phyloP scores from a whole-genome alignment of 371 early-diverging fungal species.

The Paraphysoderma sedebokerense region DNA sequence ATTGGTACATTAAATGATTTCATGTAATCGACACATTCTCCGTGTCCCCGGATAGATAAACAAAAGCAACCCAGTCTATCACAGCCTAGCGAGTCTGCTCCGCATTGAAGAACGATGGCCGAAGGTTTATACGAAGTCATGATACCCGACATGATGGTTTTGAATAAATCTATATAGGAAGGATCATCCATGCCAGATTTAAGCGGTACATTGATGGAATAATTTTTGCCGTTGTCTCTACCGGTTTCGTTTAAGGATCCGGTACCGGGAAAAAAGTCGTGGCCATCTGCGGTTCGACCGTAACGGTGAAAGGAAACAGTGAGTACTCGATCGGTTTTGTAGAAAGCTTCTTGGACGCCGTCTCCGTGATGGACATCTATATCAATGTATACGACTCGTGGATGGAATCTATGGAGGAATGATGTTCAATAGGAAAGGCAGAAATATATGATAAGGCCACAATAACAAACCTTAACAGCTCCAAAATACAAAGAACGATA shows the following conservation, averaged over 20 bases:
- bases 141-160: conserved; percentile 57
- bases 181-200: conserved; percentile 75
- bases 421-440: neutral
- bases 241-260: conserved; percentile 71
- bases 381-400: conserved; percentile 82
- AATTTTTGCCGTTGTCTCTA: conserved; percentile 51
- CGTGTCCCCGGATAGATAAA: conserved; percentile 75
- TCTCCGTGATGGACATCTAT: conserved; percentile 96
- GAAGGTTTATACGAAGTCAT: conserved; percentile 65
- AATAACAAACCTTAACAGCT: conserved; percentile 54
- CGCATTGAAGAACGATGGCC: conserved; percentile 84
- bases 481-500: conserved; percentile 78
- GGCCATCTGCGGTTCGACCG: conserved; percentile 29
- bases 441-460: neutral
- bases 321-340: conserved; percentile 76
- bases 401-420: conserved; percentile 27
- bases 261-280: conserved; percentile 83
- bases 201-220: conserved; percentile 81
- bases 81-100: conserved; percentile 86
- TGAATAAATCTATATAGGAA: conserved; percentile 64
- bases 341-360: conserved; percentile 92
- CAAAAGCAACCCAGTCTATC: conserved; percentile 87
- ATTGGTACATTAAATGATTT: conserved; percentile 65
- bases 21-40: conserved; percentile 69
- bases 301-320: conserved; percentile 89